Base-by-base conservation (phyloP, 2,329 filamentous ascomycete genomes). In the Coniochaeta sp. region DNA sequence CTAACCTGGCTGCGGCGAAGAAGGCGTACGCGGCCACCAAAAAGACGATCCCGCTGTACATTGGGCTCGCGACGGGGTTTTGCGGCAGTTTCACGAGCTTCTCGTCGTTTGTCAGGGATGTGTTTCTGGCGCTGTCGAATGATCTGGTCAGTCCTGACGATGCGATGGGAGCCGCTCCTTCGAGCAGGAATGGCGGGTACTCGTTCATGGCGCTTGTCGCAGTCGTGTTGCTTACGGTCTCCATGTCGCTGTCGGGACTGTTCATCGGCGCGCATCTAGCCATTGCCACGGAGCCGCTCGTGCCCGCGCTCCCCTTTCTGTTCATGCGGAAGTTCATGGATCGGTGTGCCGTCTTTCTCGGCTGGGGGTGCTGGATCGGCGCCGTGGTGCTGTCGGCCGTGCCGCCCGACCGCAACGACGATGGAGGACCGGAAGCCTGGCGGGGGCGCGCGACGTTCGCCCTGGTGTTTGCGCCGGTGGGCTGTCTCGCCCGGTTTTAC, bases 11-110 rank as follows among this genome's bases (percentile, higher is more conserved):
- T 6, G 70, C 73, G 3, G 74, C 73, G 4, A 78, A 76, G 59
- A 79, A 85, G 62, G 75, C 75, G 1, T 81, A 87, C 62, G 66
- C 78, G 32, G 74, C 82, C 5, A 70, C 75, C 26, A 96, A 96
- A 65, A 95, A 95, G 72, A 88, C 87, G 0, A 87, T 95, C 26
- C 91, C 92, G 0, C 74, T 96, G 0, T 96, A 95, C 63, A 86
- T 95, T 53, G 91, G 63, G 42, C 60, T 65, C 3, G 79, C 85
- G 1, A 87, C 83, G 0, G 86, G 86, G 6, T 89, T 89, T 67
- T 89, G 86, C 61, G 86, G 86, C 51, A 85, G 79, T 57, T 81
- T 87, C 52, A 89, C 91, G 0, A 91, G 87, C 9, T 96, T 96
- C 68, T 95, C 91, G 0, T 83, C 85, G 18, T 95, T 95, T 64